These are phyloP conservation scores for Stagonosporopsis chrysanthemi DNA, from an alignment of 2,329 filamentous ascomycete genomes.

Conservation along the genomic window DNA sequence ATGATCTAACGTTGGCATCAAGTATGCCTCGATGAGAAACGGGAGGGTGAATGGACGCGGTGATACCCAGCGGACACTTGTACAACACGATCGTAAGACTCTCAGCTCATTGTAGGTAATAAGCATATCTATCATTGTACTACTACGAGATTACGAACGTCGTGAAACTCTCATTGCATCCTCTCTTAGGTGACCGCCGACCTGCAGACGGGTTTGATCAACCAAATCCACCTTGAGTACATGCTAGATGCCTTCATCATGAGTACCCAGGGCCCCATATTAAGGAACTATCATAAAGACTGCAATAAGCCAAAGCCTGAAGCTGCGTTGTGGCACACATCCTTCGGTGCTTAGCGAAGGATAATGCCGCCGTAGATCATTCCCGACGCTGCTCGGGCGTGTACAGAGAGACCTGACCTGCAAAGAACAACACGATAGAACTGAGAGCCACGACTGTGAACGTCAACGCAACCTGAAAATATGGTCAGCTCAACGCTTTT, in stretches of 20 bases:
- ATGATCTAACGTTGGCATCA: not conserved
- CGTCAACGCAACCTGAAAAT: constrained; percentile 30
- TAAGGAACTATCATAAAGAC: not conserved
- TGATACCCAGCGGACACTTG: not conserved
- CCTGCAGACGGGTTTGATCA: too few relatives aligned
- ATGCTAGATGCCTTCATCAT: not conserved
- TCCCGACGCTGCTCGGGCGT: constrained; percentile 17
- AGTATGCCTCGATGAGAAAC: not conserved
- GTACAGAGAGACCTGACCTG: constrained; percentile 33
- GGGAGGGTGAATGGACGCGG: not conserved
- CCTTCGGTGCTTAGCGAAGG: not conserved
- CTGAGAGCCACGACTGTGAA: constrained; percentile 29
- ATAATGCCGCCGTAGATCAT: not conserved
- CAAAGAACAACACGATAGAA: constrained; percentile 29
- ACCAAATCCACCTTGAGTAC: too few relatives aligned
- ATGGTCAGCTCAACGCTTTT: not conserved
- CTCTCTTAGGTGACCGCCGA: not conserved
- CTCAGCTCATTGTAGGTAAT: not conserved
- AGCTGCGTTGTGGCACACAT: too few relatives aligned
- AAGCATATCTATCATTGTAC: not conserved
- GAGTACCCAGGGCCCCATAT: not conserved
- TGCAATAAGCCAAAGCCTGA: not conserved
- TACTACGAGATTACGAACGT: not conserved
- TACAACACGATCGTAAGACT: not conserved
- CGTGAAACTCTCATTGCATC: not conserved